Conservation (phyloP, 2,329 filamentous ascomycete species). For the Diaporthe vaccinii region DNA sequence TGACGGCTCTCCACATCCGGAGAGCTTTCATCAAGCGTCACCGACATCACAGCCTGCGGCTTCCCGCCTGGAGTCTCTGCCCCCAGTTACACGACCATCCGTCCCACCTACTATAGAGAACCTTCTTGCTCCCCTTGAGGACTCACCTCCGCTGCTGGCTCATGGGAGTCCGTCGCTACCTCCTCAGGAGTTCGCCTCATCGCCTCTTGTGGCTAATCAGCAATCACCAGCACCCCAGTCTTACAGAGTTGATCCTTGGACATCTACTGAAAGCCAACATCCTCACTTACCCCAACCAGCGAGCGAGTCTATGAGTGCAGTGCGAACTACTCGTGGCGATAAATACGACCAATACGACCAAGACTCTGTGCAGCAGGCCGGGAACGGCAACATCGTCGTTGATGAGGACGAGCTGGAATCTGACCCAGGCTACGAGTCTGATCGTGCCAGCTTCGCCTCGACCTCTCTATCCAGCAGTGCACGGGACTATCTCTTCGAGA, state of each 20-base stretch:
- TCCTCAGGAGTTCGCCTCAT: background rate
- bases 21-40: background rate
- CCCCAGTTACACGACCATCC: constrained; percentile 24
- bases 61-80: constrained; percentile 6
- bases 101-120: constrained; percentile 14
- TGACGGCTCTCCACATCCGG: constrained; percentile 1
- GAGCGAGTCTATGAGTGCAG: background rate
- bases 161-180: background rate
- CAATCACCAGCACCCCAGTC: constrained; percentile 7
- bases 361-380: constrained; percentile 46
- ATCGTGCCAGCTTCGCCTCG: constrained; percentile 47
- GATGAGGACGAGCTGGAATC: constrained; percentile 47
- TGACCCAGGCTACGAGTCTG: constrained; percentile 50
- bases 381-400: constrained; percentile 47
- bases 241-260: background rate
- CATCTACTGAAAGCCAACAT: background rate
- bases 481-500: constrained; percentile 66
- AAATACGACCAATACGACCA: constrained; percentile 42
- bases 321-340: background rate
- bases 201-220: constrained; percentile 1
- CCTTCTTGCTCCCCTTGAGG: constrained; percentile 25
- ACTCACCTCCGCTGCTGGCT: background rate
- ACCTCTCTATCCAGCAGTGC: constrained; percentile 54
- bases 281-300: background rate
- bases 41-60: background rate